Base-by-base conservation (phyloP, 306 rosid species). In the Rosa lucieae region DNA sequence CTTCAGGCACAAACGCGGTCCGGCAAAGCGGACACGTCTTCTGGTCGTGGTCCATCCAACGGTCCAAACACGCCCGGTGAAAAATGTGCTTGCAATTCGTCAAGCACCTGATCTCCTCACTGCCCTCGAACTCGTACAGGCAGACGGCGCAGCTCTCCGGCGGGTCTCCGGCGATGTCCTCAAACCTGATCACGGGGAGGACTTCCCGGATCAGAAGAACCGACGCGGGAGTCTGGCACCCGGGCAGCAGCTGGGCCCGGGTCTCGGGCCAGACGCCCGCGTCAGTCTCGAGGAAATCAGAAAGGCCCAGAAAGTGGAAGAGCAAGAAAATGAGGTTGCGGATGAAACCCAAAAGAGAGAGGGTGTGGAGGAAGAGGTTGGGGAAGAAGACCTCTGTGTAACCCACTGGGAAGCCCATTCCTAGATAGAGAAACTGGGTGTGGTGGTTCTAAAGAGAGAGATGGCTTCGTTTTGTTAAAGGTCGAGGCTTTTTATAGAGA, bases 31-130 rank as follows among this genome's bases (percentile, higher is more conserved):
- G 98, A 44, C 98, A 94, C 4, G 97, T 92, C 21, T 85, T 91
- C 87, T 92, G 98, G 74, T 94, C 97, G 20, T 88, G 98, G 73
- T 94, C 97, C 86, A 94, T 88, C 98, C 98, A 94, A 79, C 98
- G 92, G 90, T 94, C 98, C 74, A 94, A 73, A 78, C 98, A 94
- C 8, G 84, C 78, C 73, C 90, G 68, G 80, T 94, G 98, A 82
- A 94, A 94, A 62, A 94, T 88, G 94, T 94, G 98, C 79, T 70
- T 88, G 65, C 98, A 94, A 77, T 94, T 94, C 72, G 88, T 80
- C 84, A 92, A 83, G 39, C 93, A 81, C 85, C 98, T 85, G 88
- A 94, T 87, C 80, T 92, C 98, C 9, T 89, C 97, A 74, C 80
- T 90, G 2, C 18, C 85, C 21, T 86, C 82, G 58, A 94, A 92